Base-by-base conservation (phyloP, 495 filamentous ascomycete genomes). In the Aspergillus diversus region DNA sequence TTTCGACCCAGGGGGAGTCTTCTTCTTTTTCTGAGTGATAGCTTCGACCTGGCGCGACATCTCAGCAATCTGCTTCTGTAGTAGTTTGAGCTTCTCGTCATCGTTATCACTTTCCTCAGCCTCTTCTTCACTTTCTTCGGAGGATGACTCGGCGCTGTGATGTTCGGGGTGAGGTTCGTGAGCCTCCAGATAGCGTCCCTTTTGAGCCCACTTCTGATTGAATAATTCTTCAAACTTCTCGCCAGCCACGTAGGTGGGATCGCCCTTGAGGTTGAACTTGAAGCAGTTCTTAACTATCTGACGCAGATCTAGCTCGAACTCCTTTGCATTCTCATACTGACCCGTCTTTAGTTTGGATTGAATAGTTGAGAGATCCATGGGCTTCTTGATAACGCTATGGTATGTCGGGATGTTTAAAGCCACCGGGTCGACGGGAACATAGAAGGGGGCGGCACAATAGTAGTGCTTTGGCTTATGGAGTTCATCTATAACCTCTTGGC, bases 381-480 rank as follows among this genome's bases (percentile, higher is more conserved):
- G 95, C 69, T 92, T 90, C 79, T 96, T 97, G 75, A 99, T 90
- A 66, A 98, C 77, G 66, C 89, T 92, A 73, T 93, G 92, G 70
- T 99, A 99, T 16, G 89, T 85, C 1, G 95, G 95, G 60, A 99
- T 97, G 75, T 96, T 93, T 61, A 97, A 77, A 5, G 93, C 94
- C 27, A 97, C 93, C 0, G 96, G 94, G 67, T 99, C 95, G 15
- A 99, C 95, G 0, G 94, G 91, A 5, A 77, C 73, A 66, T 90
- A 78, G 77, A 99, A 99, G 43, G 90, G 86, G 34, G 78, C 79
- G 5, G 90, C 87, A 66, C 87, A 80, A 3, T 70, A 65, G 33
- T 76, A 79, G 69, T 97, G 85, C 71, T 91, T 92, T 0, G 84
- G 73, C 71, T 93, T 94, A 65, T 86, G 80, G 9, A 98, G 69